Evolutionary conservation across 192 early-diverging fungal genomes (phyloP).

Genomic region (Spizellomyces punctatus): DNA sequence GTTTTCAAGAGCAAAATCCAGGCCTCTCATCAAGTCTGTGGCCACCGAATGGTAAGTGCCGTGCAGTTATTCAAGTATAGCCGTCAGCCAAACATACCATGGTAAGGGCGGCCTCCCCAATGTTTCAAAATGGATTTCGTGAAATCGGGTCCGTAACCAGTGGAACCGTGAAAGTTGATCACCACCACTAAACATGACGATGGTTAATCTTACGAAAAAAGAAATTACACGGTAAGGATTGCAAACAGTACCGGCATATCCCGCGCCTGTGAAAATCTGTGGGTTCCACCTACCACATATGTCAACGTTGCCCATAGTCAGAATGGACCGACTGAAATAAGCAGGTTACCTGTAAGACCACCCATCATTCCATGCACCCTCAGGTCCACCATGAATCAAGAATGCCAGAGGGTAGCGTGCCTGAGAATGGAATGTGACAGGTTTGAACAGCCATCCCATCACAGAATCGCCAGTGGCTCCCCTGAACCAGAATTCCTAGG

Average conservation of each 20-base stretch:
- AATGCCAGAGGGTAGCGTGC: conserved; percentile 75
- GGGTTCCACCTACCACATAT: conserved; percentile 60
- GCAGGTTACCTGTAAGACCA: conserved; percentile 52
- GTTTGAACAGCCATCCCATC: conserved; percentile 71
- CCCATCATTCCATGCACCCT: conserved; percentile 66
- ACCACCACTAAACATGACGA: conserved; percentile 58
- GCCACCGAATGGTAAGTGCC: background rate
- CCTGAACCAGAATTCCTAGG: conserved; percentile 63
- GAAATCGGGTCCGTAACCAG: conserved; percentile 78
- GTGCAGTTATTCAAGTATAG: background rate
- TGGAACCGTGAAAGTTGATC: conserved; percentile 79
- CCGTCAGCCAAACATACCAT: conserved; percentile 18
- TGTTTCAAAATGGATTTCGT: conserved; percentile 71
- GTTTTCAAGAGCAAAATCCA: conserved; percentile 61
- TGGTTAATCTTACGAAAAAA: background rate
- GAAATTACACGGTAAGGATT: background rate
- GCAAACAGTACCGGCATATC: conserved; percentile 31
- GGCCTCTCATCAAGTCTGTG: conserved; percentile 67
- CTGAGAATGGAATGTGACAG: conserved; percentile 53
- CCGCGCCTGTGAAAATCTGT: conserved; percentile 71
- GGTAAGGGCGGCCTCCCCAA: conserved; percentile 78
- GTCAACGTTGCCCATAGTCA: no score
- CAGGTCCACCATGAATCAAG: conserved; percentile 83
- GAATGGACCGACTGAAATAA: no score
- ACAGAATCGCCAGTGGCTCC: conserved; percentile 61